phyloP scores from a whole-genome alignment of 1,284 basidiomycete species.

The Ceraceosorus bombacis region DNA sequence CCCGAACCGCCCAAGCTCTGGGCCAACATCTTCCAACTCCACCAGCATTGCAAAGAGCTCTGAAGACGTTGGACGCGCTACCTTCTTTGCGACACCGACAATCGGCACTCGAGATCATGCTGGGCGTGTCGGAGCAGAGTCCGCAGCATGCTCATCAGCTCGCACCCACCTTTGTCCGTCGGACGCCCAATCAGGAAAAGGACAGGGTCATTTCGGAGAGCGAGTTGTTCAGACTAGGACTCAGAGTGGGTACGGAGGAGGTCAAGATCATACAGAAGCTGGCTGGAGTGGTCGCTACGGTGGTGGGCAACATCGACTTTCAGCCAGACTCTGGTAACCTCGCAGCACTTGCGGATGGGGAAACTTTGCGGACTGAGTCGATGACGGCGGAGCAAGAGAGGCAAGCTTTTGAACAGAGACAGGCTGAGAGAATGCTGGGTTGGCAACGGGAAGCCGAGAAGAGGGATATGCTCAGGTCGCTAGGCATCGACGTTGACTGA shows the following conservation, averaged over 20 bases:
- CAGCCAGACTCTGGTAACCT: too few species aligned
- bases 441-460: background rate
- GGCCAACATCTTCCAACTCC: conserved; percentile 15
- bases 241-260: conserved; percentile 38
- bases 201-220: conserved; percentile 35
- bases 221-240: conserved; percentile 42
- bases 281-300: conserved; percentile 32
- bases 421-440: background rate
- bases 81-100: conserved; percentile 37
- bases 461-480: background rate
- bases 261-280: conserved; percentile 34
- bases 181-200: background rate
- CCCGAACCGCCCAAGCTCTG: conserved; percentile 23
- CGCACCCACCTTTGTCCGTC: conserved; percentile 7
- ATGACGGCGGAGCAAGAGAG: background rate
- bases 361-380: background rate
- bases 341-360: background rate
- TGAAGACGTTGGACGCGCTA: conserved; percentile 36
- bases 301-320: conserved; percentile 6
- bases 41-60: conserved; percentile 26
- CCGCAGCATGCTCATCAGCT: conserved; percentile 17
- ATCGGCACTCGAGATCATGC: conserved; percentile 44
- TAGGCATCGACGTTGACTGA: background rate
- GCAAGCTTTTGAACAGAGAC: background rate
- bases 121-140: conserved; percentile 32